A percentile compares a stretch with the other conserved stretches of the same genome.
Evolutionary conservation across 345 rosid species (phyloP).

Genomic region (Gossypium thurberi): DNA sequence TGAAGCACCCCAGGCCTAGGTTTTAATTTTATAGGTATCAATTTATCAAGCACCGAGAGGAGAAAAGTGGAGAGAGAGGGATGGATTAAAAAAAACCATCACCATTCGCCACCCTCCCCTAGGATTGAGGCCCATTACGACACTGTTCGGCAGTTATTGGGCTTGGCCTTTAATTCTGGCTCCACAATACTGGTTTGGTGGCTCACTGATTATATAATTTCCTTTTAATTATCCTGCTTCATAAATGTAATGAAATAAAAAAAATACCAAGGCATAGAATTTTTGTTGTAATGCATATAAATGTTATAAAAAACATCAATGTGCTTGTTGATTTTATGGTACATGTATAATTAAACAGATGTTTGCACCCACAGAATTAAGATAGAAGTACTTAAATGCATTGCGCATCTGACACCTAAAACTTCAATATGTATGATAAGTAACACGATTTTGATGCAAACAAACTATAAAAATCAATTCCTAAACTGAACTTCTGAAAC

Average conservation of each 20-base stretch:
- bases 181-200: no score
- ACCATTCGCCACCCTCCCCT: not conserved
- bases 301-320: not conserved
- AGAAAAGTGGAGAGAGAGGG: no score
- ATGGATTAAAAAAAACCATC: not conserved
- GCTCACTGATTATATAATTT: not conserved
- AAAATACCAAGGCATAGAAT: not conserved
- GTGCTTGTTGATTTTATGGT: not conserved
- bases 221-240: not conserved
- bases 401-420: no score
- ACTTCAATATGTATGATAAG: no score
- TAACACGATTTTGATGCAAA: not conserved
- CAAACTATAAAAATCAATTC: not conserved
- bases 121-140: not conserved
- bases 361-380: no score
- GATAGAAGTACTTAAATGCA: no score
- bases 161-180: not conserved
- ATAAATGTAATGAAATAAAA: not conserved
- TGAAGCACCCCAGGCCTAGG: not conserved
- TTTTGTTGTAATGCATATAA: not conserved
- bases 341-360: not conserved
- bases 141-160: not conserved
- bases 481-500: not conserved
- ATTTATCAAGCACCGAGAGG: not conserved
- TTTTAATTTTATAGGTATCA: not conserved